These are phyloP conservation scores for Pyrenophora seminiperda DNA, from an alignment of 2,329 filamentous ascomycete genomes.

Conservation along the genomic window DNA sequence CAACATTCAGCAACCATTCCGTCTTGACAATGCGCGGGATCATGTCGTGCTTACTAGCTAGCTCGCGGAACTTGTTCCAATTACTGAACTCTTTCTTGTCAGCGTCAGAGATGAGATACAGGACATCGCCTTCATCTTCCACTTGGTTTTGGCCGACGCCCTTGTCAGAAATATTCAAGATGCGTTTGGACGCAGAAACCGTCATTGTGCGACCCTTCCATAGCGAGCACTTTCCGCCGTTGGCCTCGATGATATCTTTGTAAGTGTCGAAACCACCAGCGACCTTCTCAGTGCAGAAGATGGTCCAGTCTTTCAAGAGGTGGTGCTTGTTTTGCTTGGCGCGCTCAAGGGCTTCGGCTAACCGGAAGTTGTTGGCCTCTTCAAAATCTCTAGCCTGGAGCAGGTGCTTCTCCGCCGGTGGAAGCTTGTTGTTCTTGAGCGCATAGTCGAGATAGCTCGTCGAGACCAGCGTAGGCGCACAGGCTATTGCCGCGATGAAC, in stretches of 20 bases:
- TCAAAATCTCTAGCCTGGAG: constrained; percentile 77
- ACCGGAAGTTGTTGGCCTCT: constrained; percentile 69
- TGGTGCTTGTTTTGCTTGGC: constrained; percentile 77
- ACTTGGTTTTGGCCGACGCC: constrained; percentile 63
- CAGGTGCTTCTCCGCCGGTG: constrained; percentile 67
- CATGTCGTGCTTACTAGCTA: constrained; percentile 79
- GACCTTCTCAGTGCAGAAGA: constrained; percentile 84
- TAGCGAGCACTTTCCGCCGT: constrained; percentile 80
- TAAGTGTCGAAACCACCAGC: constrained; percentile 83
- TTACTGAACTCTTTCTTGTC: constrained; percentile 71
- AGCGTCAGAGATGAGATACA: constrained; percentile 78
- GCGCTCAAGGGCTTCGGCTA: constrained; percentile 69
- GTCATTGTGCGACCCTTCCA: constrained; percentile 77
- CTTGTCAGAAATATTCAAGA: constrained; percentile 27
- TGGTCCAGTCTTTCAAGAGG: constrained; percentile 74
- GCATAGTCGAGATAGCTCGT: constrained; percentile 79
- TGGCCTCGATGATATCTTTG: constrained; percentile 82
- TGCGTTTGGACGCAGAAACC: constrained; percentile 56
- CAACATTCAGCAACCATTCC: constrained; percentile 89
- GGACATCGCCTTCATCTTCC: constrained; percentile 59
- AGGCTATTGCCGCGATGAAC: constrained; percentile 85
- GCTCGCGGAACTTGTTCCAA: constrained; percentile 79
- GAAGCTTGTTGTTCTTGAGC: constrained; percentile 69
- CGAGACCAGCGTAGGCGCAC: constrained; percentile 76
- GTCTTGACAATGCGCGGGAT: constrained; percentile 78